Evolutionary conservation across 495 filamentous ascomycete genomes (phyloP).

Genomic region (Bombardia bombarda): DNA sequence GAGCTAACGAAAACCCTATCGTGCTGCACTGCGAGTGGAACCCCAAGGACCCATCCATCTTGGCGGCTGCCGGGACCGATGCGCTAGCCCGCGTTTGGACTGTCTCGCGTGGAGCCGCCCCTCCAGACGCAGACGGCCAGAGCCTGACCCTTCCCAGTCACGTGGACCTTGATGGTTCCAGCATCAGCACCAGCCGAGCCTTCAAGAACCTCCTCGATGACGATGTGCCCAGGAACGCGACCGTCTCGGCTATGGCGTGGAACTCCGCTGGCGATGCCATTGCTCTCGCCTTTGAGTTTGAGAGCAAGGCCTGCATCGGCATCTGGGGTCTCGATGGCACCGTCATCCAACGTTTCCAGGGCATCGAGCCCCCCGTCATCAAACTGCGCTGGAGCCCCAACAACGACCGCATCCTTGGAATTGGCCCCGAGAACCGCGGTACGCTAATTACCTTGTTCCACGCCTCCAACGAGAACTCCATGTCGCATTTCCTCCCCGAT

Average conservation of each 20-base stretch:
- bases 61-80: constrained; percentile 67
- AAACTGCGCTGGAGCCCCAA: constrained; percentile 55
- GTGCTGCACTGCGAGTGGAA: constrained; percentile 71
- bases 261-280: constrained; percentile 56
- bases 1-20: constrained; percentile 40
- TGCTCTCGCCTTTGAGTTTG: constrained; percentile 59
- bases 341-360: constrained; percentile 34
- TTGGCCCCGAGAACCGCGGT: constrained; percentile 44
- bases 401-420: constrained; percentile 43
- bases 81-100: constrained; percentile 77
- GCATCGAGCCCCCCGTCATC: constrained; percentile 44
- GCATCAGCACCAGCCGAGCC: constrained; percentile 16
- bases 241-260: constrained; percentile 64
- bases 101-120: constrained; percentile 46
- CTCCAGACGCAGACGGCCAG: constrained; percentile 1
- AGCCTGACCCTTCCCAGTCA: constrained; percentile 28
- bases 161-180: constrained; percentile 32
- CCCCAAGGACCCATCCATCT: constrained; percentile 61
- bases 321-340: constrained; percentile 60
- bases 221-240: constrained; percentile 33
- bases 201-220: constrained; percentile 36
- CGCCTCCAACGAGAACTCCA: constrained; percentile 26
- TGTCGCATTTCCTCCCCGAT: constrained; percentile 32
- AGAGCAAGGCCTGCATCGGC: constrained; percentile 54
- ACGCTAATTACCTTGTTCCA: constrained; percentile 45